phyloP scores from a whole-genome alignment of 805 yeast genomes.

The Candida coquimbonensis region DNA sequence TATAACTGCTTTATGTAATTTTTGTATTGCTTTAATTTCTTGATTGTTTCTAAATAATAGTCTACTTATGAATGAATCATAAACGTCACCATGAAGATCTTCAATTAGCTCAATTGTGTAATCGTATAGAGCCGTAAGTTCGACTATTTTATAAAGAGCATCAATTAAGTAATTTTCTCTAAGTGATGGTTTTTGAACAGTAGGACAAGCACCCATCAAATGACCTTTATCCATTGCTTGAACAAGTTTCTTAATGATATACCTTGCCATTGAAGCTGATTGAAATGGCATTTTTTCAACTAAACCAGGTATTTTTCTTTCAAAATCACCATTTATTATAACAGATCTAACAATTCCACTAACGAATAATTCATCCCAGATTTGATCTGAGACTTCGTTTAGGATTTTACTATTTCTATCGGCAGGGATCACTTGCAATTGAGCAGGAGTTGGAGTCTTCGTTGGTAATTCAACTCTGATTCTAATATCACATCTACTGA shows the following conservation, averaged over 20 bases:
- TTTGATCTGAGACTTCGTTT: conserved; percentile 25
- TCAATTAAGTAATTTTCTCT: conserved; percentile 66
- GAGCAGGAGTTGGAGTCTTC: conserved; percentile 26
- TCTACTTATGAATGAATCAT: conserved; percentile 24
- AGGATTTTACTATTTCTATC: conserved; percentile 28
- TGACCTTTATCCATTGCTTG: conserved; percentile 37
- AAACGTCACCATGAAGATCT: conserved; percentile 13
- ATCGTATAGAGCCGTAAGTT: conserved; percentile 31
- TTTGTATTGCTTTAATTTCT: conserved; percentile 30
- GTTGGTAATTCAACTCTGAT: conserved; percentile 55
- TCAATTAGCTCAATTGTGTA: conserved; percentile 35
- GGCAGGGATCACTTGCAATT: conserved; percentile 25
- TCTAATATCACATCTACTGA: conserved; percentile 63
- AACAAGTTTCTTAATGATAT: conserved; percentile 11
- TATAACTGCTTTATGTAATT: conserved; percentile 23
- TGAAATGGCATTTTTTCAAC: conserved; percentile 38
- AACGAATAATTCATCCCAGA: conserved; percentile 60
- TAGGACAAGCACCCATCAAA: conserved; percentile 55
- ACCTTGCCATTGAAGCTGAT: conserved; percentile 7
- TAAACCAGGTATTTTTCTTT: conserved; percentile 53
- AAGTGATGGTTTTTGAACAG: conserved; percentile 58
- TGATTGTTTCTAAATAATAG: conserved; percentile 26
- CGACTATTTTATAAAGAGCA: conserved; percentile 47
- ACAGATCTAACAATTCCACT: conserved; percentile 50
- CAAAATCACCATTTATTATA: conserved; percentile 44